Conservation (phyloP, 2,329 filamentous ascomycete genomes). For the Torrubiella hemipterigena region DNA sequence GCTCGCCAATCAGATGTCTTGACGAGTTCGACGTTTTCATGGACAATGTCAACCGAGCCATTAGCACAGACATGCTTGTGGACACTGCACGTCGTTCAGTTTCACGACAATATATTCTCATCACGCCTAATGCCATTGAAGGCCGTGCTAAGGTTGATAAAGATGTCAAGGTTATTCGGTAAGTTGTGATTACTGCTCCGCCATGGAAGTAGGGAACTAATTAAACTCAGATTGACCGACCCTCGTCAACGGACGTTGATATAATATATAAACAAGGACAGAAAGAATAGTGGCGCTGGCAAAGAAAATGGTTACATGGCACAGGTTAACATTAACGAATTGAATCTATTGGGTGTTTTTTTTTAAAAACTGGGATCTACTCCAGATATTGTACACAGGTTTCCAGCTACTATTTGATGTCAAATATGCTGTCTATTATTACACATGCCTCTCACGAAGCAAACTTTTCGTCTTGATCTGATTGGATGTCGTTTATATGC, state of each 20-base stretch:
- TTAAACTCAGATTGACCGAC: conserved; percentile 38
- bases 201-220: conserved; percentile 12
- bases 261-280: no score
- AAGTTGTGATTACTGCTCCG: conserved; percentile 18
- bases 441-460: no score
- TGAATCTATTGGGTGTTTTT: no score
- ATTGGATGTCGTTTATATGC: no score
- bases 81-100: conserved; percentile 72
- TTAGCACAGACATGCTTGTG: conserved; percentile 90
- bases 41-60: conserved; percentile 90
- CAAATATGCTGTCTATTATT: no score
- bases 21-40: conserved; percentile 99
- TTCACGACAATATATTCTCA: conserved; percentile 91
- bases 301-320: no score
- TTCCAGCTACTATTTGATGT: no score
- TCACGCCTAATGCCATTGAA: conserved; percentile 81
- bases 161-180: conserved; percentile 73
- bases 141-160: conserved; percentile 41
- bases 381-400: no score
- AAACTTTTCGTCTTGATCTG: no score
- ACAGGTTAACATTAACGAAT: no score
- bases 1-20: conserved; percentile 82
- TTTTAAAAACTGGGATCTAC: no score
- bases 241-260: conserved; percentile 42
- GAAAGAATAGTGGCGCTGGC: no score